These are phyloP conservation scores for Fusarium miscanthi DNA, from an alignment of 2,329 filamentous ascomycete genomes.

Conservation along the genomic window DNA sequence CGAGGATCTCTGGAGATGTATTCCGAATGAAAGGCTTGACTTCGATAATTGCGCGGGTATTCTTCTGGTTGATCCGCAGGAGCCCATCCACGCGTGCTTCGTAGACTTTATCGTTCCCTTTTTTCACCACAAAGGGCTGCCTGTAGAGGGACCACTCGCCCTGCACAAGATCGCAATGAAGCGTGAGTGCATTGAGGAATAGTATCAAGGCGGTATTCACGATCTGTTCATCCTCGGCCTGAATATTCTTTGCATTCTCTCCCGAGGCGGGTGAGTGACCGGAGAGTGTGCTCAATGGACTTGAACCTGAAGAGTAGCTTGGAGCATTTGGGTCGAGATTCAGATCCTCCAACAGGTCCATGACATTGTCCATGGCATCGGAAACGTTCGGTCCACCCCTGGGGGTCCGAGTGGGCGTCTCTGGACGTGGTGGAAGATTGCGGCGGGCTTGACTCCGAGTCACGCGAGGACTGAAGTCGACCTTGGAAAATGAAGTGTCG, in stretches of 20 bases:
- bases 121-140: neutral
- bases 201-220: neutral
- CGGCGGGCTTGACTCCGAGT: neutral
- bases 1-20: neutral
- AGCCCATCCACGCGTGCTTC: neutral
- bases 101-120: neutral
- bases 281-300: too few relatives aligned
- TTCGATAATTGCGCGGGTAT: neutral
- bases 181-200: neutral
- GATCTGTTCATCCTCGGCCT: neutral
- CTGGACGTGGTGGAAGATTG: too few relatives aligned
- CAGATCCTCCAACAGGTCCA: too few relatives aligned
- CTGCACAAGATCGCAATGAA: neutral
- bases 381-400: too few relatives aligned
- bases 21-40: neutral
- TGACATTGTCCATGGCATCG: too few relatives aligned
- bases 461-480: neutral
- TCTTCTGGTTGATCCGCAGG: neutral
- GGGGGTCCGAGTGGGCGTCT: too few relatives aligned
- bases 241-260: too few relatives aligned
- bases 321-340: too few relatives aligned
- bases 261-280: too few relatives aligned
- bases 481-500: neutral
- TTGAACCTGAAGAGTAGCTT: too few relatives aligned
- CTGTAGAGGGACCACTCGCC: neutral